These are phyloP conservation scores for Scheffersomyces segobiensis DNA, from an alignment of 1,139 yeast species.

Conservation along the genomic window DNA sequence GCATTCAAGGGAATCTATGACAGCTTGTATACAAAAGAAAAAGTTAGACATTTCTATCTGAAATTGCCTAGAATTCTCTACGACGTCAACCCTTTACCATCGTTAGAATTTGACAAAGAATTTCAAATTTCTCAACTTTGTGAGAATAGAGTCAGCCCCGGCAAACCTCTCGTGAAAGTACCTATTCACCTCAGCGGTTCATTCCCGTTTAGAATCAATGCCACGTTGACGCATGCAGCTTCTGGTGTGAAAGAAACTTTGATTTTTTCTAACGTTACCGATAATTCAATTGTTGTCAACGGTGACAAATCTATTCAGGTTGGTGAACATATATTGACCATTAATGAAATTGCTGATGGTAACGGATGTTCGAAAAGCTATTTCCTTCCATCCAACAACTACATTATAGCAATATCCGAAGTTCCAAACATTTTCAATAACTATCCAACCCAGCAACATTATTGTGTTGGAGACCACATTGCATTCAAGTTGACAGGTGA, in stretches of 20 bases:
- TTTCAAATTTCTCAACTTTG: slow-evolving; percentile 59
- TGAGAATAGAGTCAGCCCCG: slow-evolving; percentile 42
- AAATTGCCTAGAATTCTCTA: slow-evolving; percentile 52
- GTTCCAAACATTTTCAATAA: slow-evolving; percentile 63
- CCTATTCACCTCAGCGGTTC: slow-evolving; percentile 57
- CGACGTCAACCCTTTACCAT: slow-evolving; percentile 62
- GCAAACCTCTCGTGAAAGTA: slow-evolving; percentile 46
- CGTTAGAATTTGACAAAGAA: slow-evolving; percentile 48
- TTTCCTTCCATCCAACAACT: slow-evolving; percentile 36
- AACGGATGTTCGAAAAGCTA: slow-evolving; percentile 64
- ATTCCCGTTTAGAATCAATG: slow-evolving; percentile 62
- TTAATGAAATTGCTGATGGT: slow-evolving; percentile 61
- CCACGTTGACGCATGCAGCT: slow-evolving; percentile 48
- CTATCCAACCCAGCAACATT: slow-evolving; percentile 43
- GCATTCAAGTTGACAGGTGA: slow-evolving; percentile 74
- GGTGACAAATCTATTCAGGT: slow-evolving; percentile 16
- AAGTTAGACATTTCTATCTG: slow-evolving; percentile 26
- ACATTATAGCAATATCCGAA: slow-evolving; percentile 63
- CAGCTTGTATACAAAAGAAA: slow-evolving; percentile 55
- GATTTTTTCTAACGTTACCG: slow-evolving; percentile 15
- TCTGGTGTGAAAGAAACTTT: slow-evolving; percentile 17
- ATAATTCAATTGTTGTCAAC: slow-evolving; percentile 6
- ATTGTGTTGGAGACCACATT: slow-evolving; percentile 92
- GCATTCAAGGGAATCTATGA: slow-evolving; percentile 66
- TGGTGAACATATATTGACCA: slow-evolving; percentile 58